Conservation (phyloP, 2,329 filamentous ascomycete species). For the Cladosporium cucumerinum region DNA sequence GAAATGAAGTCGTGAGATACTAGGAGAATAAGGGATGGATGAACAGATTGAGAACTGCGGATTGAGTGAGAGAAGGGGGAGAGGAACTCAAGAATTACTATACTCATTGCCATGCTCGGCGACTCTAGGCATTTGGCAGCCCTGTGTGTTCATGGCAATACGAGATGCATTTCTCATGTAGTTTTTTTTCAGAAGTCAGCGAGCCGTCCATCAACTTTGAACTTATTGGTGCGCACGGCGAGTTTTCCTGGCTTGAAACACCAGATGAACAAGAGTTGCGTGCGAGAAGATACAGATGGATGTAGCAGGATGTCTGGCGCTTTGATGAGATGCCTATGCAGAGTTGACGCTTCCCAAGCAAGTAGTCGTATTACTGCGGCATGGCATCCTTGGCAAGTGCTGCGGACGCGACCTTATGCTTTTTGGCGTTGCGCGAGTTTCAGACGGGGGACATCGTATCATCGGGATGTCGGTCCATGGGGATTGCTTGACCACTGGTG, state of each 20-base stretch:
- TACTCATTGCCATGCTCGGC: not conserved
- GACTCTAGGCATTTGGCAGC: not conserved
- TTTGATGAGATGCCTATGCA: not conserved
- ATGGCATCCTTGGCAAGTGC: conserved; percentile 1
- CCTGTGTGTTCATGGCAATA: not conserved
- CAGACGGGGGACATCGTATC: not conserved
- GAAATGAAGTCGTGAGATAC: not conserved
- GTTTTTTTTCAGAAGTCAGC: not conserved
- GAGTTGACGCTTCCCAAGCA: not conserved
- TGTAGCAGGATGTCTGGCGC: not conserved
- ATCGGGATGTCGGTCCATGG: not conserved
- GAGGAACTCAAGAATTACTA: not conserved
- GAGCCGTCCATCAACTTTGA: not conserved
- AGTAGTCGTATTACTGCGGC: not conserved
- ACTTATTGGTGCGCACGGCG: not conserved
- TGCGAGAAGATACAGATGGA: not conserved
- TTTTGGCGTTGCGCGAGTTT: not conserved
- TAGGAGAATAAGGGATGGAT: not conserved
- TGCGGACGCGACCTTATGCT: not conserved
- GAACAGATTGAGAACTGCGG: not conserved
- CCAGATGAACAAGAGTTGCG: not conserved
- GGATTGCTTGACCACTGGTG: not conserved
- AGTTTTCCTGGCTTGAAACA: not conserved
- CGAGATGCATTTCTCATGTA: not conserved
- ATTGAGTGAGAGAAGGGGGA: not conserved